Conservation (phyloP, 768 basidiomycete species). For the Xanthoconium purpureum region DNA sequence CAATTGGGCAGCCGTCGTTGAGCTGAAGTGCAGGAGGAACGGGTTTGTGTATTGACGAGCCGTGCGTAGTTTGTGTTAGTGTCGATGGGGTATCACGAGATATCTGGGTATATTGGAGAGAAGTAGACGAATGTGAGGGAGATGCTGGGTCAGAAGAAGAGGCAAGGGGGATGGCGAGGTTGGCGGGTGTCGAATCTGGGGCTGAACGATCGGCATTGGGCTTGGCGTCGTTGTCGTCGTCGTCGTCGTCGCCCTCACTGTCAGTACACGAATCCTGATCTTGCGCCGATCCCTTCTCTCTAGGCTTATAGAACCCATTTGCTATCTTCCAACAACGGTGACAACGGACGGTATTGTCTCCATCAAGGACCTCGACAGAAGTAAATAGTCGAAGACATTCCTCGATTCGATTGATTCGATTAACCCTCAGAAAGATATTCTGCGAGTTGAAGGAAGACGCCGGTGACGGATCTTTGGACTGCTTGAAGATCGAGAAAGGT, state of each 20-base stretch:
- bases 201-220: conserved; percentile 15
- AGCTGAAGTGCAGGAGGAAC: conserved; percentile 31
- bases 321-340: conserved; percentile 91
- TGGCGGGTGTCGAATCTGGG: conserved; percentile 27
- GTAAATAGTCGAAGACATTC: conserved; percentile 88
- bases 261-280: conserved; percentile 31
- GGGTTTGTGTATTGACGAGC: conserved; percentile 17
- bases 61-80: conserved; percentile 5
- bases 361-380: conserved; percentile 87
- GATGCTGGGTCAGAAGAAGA: conserved; percentile 6
- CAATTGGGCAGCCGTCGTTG: conserved; percentile 19
- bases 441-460: conserved; percentile 18
- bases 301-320: conserved; percentile 55
- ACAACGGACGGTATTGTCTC: conserved; percentile 94
- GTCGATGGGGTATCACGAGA: conserved; percentile 23
- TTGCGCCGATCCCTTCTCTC: conserved; percentile 16
- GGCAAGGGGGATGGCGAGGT: conserved; percentile 10
- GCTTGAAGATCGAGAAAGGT: conserved; percentile 52
- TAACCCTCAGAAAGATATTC: conserved; percentile 28
- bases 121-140: conserved; percentile 36
- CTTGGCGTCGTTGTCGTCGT: conserved; percentile 23
- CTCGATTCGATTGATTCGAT: conserved; percentile 38
- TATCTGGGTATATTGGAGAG: conserved; percentile 35
- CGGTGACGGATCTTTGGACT: conserved; percentile 29
- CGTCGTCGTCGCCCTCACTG: conserved; percentile 35